Evolutionary conservation across 352 stramenopile genomes (phyloP), one percentile per base, ranked within the genome.

Genomic region (Phytopythium kandeliae): DNA sequence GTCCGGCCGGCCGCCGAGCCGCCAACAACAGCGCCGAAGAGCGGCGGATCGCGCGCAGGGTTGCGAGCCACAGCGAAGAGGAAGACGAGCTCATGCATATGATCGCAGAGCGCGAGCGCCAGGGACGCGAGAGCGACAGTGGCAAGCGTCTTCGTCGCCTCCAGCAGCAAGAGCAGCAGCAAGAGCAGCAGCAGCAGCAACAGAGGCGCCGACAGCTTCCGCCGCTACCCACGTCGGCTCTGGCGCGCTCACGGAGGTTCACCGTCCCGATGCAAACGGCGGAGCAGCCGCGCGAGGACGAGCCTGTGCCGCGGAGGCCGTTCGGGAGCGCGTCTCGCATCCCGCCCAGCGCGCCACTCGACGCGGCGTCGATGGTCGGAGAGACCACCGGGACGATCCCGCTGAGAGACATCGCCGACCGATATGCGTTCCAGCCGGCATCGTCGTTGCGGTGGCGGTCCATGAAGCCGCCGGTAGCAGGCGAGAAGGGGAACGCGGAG

Each of bases 11-110:
- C 46, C 24, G 25, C 37, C 6, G n/a, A 40, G 28, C 26, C 22
- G 35, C 37, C n/a, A 24, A 44, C 28, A 31, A 24, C 16, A 48
- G 54, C 37, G 48, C 58, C 26, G 43, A 49, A 26, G 43, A 49
- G 16, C 4, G 16, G 33, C 31, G 47, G 16, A 31, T 19, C 11
- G 33, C 33, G 34, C 31, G 47, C 2, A 21, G 34, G 15, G 31
- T 53, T 13, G 19, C 34, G 31, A 26, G 33, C 3, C 47, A 53
- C 47, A 53, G 47, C 47, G 33, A 53, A 16, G 71, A 81, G 11
- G 67, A 81, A 25, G 71, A 74, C 48, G 65, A 64, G 11, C 63
- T 77, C 19, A 74, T 72, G 65, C 46, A 55, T 17, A 56, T 78
- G 48, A 64, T 76, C 25, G 57, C 57, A 33, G 57, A 74, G 52